Conservation (phyloP, 352 stramenopile species). For the Phytophthora aleatoria region DNA sequence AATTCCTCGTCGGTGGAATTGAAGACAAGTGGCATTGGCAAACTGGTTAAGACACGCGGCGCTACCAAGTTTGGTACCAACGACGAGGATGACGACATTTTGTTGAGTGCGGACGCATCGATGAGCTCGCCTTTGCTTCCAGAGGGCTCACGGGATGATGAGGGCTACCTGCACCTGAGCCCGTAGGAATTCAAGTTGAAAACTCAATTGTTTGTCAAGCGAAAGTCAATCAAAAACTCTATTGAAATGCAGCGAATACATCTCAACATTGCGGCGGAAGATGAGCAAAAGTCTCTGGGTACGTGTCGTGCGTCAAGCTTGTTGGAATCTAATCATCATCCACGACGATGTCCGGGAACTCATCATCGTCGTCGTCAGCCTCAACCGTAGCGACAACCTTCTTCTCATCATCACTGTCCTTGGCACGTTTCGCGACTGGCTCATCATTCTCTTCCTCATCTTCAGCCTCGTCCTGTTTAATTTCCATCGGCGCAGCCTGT, state of each 20-base stretch:
- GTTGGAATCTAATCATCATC: constrained; percentile 51
- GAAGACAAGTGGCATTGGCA: constrained; percentile 6
- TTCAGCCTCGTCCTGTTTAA: constrained; percentile 18
- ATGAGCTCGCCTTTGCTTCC: constrained; percentile 69
- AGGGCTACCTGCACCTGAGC: constrained; percentile 60
- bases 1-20: constrained; percentile 29
- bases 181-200: constrained; percentile 15
- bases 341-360: constrained; percentile 86
- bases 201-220: constrained; percentile 11
- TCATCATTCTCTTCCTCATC: constrained; percentile 29
- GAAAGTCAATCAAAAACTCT: constrained; percentile 28
- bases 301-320: too few species aligned
- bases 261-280: constrained; percentile 1
- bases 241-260: constrained; percentile 20
- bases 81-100: constrained; percentile 59
- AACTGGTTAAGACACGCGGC: constrained; percentile 22
- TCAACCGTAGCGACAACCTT: constrained; percentile 27
- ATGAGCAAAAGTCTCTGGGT: too few species aligned
- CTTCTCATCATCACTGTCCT: constrained; percentile 38
- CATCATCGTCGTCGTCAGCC: constrained; percentile 61
- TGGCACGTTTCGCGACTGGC: constrained; percentile 30
- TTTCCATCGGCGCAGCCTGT: constrained; percentile 19
- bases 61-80: constrained; percentile 33
- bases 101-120: constrained; percentile 64
- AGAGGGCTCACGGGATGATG: constrained; percentile 43